These are phyloP conservation scores for Acacia pycnantha DNA, from an alignment of 331 rosid genomes.

Conservation along the genomic window DNA sequence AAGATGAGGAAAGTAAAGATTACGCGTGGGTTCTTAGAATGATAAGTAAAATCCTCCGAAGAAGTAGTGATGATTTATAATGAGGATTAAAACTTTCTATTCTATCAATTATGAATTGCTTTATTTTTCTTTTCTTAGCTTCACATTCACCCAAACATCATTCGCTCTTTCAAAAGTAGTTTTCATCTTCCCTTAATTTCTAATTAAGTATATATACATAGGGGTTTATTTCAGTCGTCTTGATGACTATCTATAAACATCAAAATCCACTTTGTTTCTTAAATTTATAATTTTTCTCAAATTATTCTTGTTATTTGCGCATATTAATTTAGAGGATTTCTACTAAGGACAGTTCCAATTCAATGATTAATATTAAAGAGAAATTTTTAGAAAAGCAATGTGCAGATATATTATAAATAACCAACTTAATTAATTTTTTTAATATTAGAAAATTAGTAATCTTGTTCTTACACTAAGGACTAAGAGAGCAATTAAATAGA, in stretches of 20 bases:
- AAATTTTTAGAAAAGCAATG: too few relatives aligned
- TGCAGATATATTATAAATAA: too few relatives aligned
- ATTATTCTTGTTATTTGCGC: not conserved
- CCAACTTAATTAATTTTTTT: too few relatives aligned
- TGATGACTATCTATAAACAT: too few relatives aligned
- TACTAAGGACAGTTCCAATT: too few relatives aligned
- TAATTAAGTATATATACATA: not conserved
- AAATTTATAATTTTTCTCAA: too few relatives aligned
- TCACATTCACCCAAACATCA: slow-evolving; percentile 49
- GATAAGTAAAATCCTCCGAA: slow-evolving; percentile 29
- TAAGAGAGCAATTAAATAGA: too few relatives aligned
- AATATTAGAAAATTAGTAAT: too few relatives aligned
- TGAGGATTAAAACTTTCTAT: slow-evolving; percentile 32
- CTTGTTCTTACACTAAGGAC: not conserved
- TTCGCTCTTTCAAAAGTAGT: slow-evolving; percentile 22
- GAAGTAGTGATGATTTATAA: slow-evolving; percentile 21
- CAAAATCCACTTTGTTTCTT: too few relatives aligned
- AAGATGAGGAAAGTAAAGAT: slow-evolving; percentile 22
- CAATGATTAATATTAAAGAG: not conserved
- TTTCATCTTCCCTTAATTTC: not conserved
- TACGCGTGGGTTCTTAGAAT: slow-evolving; percentile 48
- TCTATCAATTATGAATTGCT: slow-evolving; percentile 24
- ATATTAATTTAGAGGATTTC: too few relatives aligned
- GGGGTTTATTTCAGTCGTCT: too few relatives aligned
- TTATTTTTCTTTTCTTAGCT: slow-evolving; percentile 29